Base-by-base conservation (phyloP, 2,329 filamentous ascomycete species). In the Rhytidhysteron rufulum region DNA sequence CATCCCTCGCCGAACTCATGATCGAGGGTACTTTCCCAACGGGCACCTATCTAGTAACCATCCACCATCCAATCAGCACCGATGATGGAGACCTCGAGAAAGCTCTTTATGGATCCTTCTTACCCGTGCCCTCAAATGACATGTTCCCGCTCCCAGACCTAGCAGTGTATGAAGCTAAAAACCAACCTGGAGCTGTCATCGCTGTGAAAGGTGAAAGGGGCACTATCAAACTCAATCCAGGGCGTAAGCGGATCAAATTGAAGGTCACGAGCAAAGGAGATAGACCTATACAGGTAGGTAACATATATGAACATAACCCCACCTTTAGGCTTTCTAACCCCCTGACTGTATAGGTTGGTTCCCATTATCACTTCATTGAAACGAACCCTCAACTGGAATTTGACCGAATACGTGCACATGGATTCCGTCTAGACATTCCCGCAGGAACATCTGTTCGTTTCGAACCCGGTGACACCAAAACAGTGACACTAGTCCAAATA, bases 341-440 rank as follows among this genome's bases (percentile, higher is more conserved):
- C 16, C 40, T 27, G 2, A 20, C 17, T 10, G n/a, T n/a, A n/a
- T 53, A 82, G 78, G 76, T 87, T 44, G 91, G 91, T 22, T 95
- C 88, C 22, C 91, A 97, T 68, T 97, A 95, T 65, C 91, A 96
- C 68, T 95, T 97, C 63, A 81, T 95, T 58, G 91, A 97, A 71
- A 85, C 83, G n/a, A 97, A 97, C 66, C 87, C 89, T 0, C 80
- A 87, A 63, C 77, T 97, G 37, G 80, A 86, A 46, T 97, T 97
- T 63, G 91, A 97, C 67, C 86, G 91, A 19, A 71, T 80, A 36
- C 80, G 80, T 50, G 80, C 89, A 1, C 93, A 93, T 57, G 91
- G 91, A 5, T 95, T 80, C 67, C 79, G 89, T 9, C 76, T 97
- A 11, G 90, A 97, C 58, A 93, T 97, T 42, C 75, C 91, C 2